These are phyloP conservation scores for Camelina neglecta DNA, from an alignment of 345 rosid species.

Conservation along the genomic window DNA sequence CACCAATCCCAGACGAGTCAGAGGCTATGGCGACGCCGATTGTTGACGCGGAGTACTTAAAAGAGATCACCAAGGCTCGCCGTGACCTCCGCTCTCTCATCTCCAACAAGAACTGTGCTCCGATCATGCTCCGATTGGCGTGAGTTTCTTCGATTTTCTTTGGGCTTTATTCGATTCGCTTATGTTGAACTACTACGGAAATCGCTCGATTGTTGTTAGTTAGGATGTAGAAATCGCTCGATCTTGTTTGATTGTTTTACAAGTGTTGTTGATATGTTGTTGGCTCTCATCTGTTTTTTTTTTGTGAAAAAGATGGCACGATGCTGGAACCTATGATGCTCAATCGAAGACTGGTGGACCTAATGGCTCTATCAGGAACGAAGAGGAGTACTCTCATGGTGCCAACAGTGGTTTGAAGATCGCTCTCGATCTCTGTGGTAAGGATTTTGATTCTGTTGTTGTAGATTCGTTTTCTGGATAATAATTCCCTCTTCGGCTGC, in stretches of 20 bases:
- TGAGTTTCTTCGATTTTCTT: slow-evolving; percentile 36
- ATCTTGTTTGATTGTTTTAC: not conserved
- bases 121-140: slow-evolving; percentile 98
- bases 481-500: not conserved
- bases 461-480: slow-evolving; percentile 17
- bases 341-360: slow-evolving; percentile 86
- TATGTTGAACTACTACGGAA: not conserved
- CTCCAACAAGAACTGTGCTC: slow-evolving; percentile 86
- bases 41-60: slow-evolving; percentile 80
- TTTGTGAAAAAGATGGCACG: slow-evolving; percentile 80
- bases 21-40: slow-evolving; percentile 71
- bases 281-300: not conserved
- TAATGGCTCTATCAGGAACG: slow-evolving; percentile 88
- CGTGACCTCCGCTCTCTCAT: slow-evolving; percentile 93
- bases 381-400: slow-evolving; percentile 78
- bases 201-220: not conserved
- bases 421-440: slow-evolving; percentile 88
- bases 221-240: slow-evolving; percentile 7
- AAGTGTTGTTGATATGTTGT: not conserved
- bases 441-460: not conserved
- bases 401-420: slow-evolving; percentile 79
- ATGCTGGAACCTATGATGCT: slow-evolving; percentile 90
- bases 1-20: not conserved
- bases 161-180: not conserved
- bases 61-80: slow-evolving; percentile 87